phyloP scores from a whole-genome alignment of 2,329 filamentous ascomycete genomes.

The Xylariaceae sp. region DNA sequence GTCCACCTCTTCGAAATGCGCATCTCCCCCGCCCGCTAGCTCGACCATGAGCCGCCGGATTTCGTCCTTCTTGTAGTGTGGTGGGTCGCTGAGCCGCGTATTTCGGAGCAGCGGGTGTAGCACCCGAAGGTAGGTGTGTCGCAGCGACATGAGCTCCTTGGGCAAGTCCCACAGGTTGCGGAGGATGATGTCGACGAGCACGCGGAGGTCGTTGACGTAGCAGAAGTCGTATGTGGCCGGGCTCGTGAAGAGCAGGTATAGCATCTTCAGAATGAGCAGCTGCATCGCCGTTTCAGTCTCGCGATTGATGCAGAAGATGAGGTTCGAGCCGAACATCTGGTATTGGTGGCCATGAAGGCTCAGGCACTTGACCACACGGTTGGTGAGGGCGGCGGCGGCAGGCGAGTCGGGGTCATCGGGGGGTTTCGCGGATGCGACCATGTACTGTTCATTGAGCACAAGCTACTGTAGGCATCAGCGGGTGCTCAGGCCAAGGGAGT shows the following conservation, averaged over 20 bases:
- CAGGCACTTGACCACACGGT: conserved; percentile 88
- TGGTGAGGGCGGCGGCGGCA: conserved; percentile 64
- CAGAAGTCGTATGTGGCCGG: conserved; percentile 94
- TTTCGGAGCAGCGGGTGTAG: conserved; percentile 86
- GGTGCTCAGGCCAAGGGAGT: conserved; percentile 5
- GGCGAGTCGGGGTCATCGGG: conserved; percentile 38
- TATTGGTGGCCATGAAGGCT: conserved; percentile 76
- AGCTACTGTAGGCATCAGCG: conserved; percentile 66
- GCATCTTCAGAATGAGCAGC: conserved; percentile 89
- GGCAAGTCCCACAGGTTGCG: conserved; percentile 95
- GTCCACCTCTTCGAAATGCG: conserved; percentile 76
- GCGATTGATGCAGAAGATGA: conserved; percentile 90
- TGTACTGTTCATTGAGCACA: conserved; percentile 96
- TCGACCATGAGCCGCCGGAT: conserved; percentile 72
- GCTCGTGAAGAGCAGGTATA: conserved; percentile 94
- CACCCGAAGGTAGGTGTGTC: conserved; percentile 93
- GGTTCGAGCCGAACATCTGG: conserved; percentile 95
- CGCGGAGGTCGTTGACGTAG: conserved; percentile 93
- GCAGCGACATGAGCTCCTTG: conserved; percentile 69
- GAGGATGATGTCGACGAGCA: conserved; percentile 92
- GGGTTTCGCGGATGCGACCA: conserved; percentile 66
- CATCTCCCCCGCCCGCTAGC: conserved; percentile 61
- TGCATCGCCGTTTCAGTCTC: conserved; percentile 93
- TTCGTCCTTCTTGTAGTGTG: conserved; percentile 88
- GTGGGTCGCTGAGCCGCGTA: conserved; percentile 81